Evolutionary conservation across 441 rosid genomes (phyloP).

Genomic region (Sinapis alba): DNA sequence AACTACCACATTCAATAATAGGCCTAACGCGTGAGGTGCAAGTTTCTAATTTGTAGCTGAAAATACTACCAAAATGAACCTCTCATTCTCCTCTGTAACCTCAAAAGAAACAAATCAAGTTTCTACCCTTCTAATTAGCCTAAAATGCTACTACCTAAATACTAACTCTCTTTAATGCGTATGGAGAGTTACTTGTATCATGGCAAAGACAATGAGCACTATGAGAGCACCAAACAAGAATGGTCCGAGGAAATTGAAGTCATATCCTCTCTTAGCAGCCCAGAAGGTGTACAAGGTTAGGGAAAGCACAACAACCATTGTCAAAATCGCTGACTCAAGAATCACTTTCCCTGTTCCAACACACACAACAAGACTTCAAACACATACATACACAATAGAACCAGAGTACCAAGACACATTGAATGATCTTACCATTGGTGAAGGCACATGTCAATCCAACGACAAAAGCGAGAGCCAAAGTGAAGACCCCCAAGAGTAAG

Average conservation of each 20-base stretch:
- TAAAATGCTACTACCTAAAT: background rate
- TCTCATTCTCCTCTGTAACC: background rate
- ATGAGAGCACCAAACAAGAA: constrained; percentile 75
- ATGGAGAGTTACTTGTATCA: constrained; percentile 58
- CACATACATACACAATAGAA: background rate
- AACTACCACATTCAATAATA: background rate
- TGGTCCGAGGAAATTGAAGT: constrained; percentile 84
- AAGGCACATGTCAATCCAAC: constrained; percentile 85
- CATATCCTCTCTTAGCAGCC: constrained; percentile 81
- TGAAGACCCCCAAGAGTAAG: constrained; percentile 69
- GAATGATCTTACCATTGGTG: constrained; percentile 52
- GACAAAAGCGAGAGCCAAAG: constrained; percentile 61
- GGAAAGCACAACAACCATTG: constrained; percentile 61
- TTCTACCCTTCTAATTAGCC: background rate
- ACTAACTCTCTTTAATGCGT: background rate
- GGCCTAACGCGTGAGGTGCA: background rate
- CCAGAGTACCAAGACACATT: background rate
- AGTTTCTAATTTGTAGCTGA: background rate
- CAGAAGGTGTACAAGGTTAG: constrained; percentile 87
- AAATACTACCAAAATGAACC: background rate
- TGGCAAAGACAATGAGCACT: constrained; percentile 60
- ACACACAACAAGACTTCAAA: background rate
- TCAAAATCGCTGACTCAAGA: constrained; percentile 72
- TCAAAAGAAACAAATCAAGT: background rate
- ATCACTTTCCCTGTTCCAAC: constrained; percentile 66